phyloP scores from a whole-genome alignment of 2,329 filamentous ascomycete genomes.

The Cercospora brassicicola region DNA sequence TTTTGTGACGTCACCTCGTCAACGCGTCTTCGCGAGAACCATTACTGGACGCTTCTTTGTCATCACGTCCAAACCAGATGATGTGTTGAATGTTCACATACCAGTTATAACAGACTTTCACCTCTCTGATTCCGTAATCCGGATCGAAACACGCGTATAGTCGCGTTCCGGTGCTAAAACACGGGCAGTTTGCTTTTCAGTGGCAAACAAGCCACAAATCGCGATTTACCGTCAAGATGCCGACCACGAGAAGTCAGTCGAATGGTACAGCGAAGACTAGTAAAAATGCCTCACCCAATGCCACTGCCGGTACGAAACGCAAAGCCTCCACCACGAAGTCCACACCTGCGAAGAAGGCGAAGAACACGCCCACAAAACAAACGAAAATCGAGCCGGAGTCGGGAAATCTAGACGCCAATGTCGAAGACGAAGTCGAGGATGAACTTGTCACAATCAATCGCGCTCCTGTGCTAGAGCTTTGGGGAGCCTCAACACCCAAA shows the following conservation, averaged over 20 bases:
- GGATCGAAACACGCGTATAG: background rate
- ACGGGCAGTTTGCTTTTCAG: background rate
- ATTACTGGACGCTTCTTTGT: background rate
- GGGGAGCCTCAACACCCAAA: constrained; percentile 33
- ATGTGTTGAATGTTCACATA: background rate
- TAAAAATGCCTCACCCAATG: background rate
- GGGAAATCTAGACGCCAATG: background rate
- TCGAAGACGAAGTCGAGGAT: constrained; percentile 1
- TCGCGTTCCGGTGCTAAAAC: background rate
- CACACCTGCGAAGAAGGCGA: constrained; percentile 18
- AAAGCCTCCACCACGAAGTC: constrained; percentile 9
- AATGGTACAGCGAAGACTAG: background rate
- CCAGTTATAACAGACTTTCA: background rate
- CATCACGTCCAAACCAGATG: background rate
- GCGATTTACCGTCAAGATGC: background rate
- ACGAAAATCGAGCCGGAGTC: constrained; percentile 11
- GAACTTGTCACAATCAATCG: constrained; percentile 36
- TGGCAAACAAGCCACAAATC: background rate
- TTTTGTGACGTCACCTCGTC: background rate
- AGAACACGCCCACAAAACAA: constrained; percentile 9
- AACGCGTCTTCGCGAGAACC: no score
- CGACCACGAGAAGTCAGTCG: background rate
- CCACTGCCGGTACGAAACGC: constrained; percentile 5
- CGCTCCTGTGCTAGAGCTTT: constrained; percentile 38
- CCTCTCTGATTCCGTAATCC: background rate